These are phyloP conservation scores for Monascus purpureus DNA, from an alignment of 495 filamentous ascomycete genomes.

Conservation along the genomic window DNA sequence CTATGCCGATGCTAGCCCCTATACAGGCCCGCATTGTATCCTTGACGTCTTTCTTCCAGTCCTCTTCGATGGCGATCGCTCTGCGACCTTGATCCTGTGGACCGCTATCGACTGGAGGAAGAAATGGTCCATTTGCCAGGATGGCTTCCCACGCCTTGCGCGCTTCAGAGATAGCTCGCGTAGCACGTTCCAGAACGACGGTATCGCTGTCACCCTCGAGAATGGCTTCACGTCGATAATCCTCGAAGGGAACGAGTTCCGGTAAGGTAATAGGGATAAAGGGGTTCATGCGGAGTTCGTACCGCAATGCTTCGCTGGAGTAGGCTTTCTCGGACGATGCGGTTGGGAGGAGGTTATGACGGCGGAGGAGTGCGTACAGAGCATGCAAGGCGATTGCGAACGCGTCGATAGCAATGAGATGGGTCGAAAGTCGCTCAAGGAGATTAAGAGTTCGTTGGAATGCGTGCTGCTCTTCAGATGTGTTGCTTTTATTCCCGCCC, in stretches of 20 bases:
- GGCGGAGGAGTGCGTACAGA: conserved; percentile 52
- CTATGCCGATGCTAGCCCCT: conserved; percentile 47
- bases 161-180: conserved; percentile 42
- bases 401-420: conserved; percentile 53
- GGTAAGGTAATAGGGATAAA: conserved; percentile 59
- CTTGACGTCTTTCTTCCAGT: conserved; percentile 45
- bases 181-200: conserved; percentile 45
- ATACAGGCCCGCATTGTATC: conserved; percentile 51
- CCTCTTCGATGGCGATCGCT: conserved; percentile 34
- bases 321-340: conserved; percentile 50
- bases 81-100: conserved; percentile 18
- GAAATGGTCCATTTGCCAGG: conserved; percentile 25
- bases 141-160: conserved; percentile 52
- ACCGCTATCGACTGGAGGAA: conserved; percentile 5
- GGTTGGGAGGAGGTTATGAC: conserved; percentile 41
- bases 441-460: conserved; percentile 43
- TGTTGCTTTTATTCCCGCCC: conserved; percentile 19
- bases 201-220: conserved; percentile 26
- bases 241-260: conserved; percentile 50
- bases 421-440: conserved; percentile 46
- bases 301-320: conserved; percentile 53
- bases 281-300: conserved; percentile 83
- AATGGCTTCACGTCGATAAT: conserved; percentile 34
- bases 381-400: conserved; percentile 55
- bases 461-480: conserved; percentile 12